phyloP scores from a whole-genome alignment of 1,284 basidiomycete genomes.

The Rhodotorula sp. region DNA sequence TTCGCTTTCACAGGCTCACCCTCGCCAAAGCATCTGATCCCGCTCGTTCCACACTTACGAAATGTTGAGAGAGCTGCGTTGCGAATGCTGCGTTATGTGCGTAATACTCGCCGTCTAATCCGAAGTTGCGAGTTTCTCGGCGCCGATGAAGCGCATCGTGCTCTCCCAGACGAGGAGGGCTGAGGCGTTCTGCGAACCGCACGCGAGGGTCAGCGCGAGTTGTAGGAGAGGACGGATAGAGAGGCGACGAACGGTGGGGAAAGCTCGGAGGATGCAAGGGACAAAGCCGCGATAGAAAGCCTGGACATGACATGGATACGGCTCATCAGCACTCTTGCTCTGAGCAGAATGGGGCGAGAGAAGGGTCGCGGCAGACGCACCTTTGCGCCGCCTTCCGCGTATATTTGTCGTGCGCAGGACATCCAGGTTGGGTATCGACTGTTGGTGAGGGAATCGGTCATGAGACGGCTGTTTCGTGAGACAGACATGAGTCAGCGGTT shows the following conservation, averaged over 20 bases:
- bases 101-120: not conserved
- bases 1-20: no score
- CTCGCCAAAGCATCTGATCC: no score
- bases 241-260: constrained; percentile 55
- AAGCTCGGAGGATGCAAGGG: constrained; percentile 64
- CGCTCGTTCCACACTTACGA: no score
- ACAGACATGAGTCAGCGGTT: not conserved
- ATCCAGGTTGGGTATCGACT: constrained; percentile 54
- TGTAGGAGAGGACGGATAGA: not conserved
- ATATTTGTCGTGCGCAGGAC: constrained; percentile 58
- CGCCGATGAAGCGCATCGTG: constrained; percentile 58
- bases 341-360: not conserved
- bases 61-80: no score
- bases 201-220: not conserved
- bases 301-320: constrained; percentile 17
- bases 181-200: constrained; percentile 56
- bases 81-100: no score
- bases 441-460: constrained; percentile 57
- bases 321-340: not conserved
- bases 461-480: constrained; percentile 44
- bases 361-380: constrained; percentile 11
- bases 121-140: constrained; percentile 55
- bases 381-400: constrained; percentile 54
- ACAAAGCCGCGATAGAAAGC: constrained; percentile 59
- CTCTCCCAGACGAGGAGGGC: constrained; percentile 70